Evolutionary conservation across 805 yeast species (phyloP), one percentile per base, ranked within the genome.

Genomic region (Spencermartinsiella europaea): DNA sequence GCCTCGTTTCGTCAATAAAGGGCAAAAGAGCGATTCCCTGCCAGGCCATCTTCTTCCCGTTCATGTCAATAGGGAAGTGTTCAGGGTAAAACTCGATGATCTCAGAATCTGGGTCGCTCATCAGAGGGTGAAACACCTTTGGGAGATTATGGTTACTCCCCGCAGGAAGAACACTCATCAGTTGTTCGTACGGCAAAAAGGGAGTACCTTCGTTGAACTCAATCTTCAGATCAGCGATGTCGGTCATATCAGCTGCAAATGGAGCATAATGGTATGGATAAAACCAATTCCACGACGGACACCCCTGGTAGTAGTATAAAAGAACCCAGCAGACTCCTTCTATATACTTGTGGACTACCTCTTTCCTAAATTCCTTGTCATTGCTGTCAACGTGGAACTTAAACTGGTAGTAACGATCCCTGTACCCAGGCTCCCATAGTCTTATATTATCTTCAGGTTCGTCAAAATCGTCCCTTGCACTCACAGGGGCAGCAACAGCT

Each of bases 241-340:
- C 77, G 1, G 65, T 71, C 58, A 93, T 85, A 64, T 93, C 99
- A 4, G 83, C 76, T 0, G 97, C 98, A 73, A 93, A 90, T 19
- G 99, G 99, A 0, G 99, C 98, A 68, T 93, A 95, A 62, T 93
- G 98, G 63, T 83, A 91, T 0, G 98, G 99, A 59, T 83, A 93
- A 65, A 80, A 93, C 99, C 99, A 93, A 46, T 82, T 82, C 99
- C 99, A 93, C 0, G 98, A 91, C 0, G 96, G 95, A 68, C 98
- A 91, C 2, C 97, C 98, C 66, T 93, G 98, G 65, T 87, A 91
- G 67, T 93, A 93, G 64, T 93, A 93, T 45, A 87, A 67, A 53
- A 93, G 71, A 1, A 83, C 95, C 99, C 99, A 93, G n/a, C 96
- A 80, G 3, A 93, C 85, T 51, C 99, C 99, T 65, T 91, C 96